Percentiles rank a stretch among this genome's conserved stretches.
phyloP scores from a whole-genome alignment of 768 basidiomycete genomes.

The Amanita fuliginea region DNA sequence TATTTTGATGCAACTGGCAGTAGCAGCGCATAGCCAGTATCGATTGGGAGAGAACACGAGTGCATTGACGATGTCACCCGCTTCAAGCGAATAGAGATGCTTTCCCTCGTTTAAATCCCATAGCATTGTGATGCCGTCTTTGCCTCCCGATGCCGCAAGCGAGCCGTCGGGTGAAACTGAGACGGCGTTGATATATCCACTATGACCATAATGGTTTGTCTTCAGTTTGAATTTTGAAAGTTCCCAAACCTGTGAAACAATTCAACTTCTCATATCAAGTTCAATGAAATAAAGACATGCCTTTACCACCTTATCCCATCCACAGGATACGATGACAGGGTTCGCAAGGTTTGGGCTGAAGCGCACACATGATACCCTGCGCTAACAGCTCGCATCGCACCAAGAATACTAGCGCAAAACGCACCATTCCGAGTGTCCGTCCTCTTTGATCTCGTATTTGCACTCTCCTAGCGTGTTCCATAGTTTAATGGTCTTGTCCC shows the following conservation, averaged over 20 bases:
- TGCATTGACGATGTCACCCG: conserved; percentile 96
- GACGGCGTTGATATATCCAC: conserved; percentile 97
- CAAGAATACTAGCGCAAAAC: conserved; percentile 2
- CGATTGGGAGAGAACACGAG: conserved; percentile 99
- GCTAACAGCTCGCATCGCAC: conserved; percentile 5
- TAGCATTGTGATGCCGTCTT: conserved; percentile 99
- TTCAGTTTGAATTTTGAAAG: conserved; percentile 99
- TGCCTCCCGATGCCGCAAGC: conserved; percentile 96
- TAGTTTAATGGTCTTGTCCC: conserved; percentile 96
- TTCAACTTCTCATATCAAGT: background rate
- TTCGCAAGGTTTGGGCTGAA: conserved; percentile 97
- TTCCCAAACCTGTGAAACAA: conserved; percentile 81
- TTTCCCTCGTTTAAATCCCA: conserved; percentile 99
- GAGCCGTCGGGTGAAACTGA: conserved; percentile 99
- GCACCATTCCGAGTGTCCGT: conserved; percentile 93
- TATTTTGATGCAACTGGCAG: conserved; percentile 95
- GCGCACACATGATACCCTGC: conserved; percentile 96
- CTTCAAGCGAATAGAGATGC: conserved; percentile 99
- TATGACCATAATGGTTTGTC: conserved; percentile 99
- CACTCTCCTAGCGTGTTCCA: conserved; percentile 99
- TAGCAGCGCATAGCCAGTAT: conserved; percentile 99
- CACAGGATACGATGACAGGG: conserved; percentile 97
- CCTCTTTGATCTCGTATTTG: conserved; percentile 99
- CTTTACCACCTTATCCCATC: conserved; percentile 99
- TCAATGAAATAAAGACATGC: conserved; percentile 33